Evolutionary conservation across 768 basidiomycete species (phyloP), one percentile per base, ranked within the genome.

Genomic region (Leccinum subgranulosum): DNA sequence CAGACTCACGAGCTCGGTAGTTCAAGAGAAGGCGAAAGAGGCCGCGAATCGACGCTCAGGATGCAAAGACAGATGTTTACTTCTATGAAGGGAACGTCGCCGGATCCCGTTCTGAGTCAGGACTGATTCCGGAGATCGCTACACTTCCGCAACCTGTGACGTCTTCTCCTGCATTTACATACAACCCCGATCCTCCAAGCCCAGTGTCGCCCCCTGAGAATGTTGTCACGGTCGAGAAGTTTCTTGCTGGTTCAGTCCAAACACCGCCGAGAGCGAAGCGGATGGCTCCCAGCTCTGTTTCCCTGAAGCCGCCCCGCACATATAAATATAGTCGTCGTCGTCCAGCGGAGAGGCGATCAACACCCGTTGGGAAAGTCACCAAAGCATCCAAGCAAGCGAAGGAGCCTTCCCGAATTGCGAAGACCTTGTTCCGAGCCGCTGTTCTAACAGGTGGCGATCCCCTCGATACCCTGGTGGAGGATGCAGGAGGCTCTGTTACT

Each of bases 1-100:
- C 21, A 45, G 27, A 43, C 25, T 59, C 23, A 59, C 31, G 10
- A 6, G 11, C 3, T 23, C n/a, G 12, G 27, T 34, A 70, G 69
- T 63, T 70, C 34, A 71, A 11, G 61, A 69, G 67, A 59, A 70
- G 36, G 53, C 61, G 69, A 23, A 70, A 62, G 51, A 69, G 69
- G 29, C n/a, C 53, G 12, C 59, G n/a, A 7, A 51, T 50, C 36
- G 31, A 52, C n/a, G 15, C 28, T 33, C 53, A 34, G 41, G 60
- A 56, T 39, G 4, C 27, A 9, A 57, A 52, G 46, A 8, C 48
- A 8, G 36, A 12, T 19, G 2, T 12, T 34, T 14, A 51, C 28
- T 39, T 53, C 34, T 31, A 31, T 12, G 49, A 53, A 54, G 23
- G 28, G 3, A 49, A 14, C 3, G 52, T 59, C 14, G 15, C 23